Percentiles rank a stretch among this genome's conserved stretches.
These are phyloP conservation scores for Euphorbia tirucalli DNA, from an alignment of 345 rosid species.

Conservation along the genomic window DNA sequence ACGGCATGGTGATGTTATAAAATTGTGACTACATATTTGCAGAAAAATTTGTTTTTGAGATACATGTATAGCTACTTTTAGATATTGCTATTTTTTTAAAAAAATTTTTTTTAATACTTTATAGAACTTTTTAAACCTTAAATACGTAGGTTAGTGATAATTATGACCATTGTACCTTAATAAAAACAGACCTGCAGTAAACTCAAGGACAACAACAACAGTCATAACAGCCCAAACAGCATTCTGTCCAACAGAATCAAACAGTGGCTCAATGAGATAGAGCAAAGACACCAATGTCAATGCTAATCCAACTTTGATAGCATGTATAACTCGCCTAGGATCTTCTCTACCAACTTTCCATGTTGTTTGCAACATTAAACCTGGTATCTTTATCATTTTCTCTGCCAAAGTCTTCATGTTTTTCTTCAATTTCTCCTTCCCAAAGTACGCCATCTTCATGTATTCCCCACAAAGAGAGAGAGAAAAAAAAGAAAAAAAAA, in stretches of 20 bases:
- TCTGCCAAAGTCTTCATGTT: slow-evolving; percentile 16
- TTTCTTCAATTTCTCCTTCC: slow-evolving; percentile 27
- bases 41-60: too few relatives aligned
- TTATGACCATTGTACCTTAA: not conserved
- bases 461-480: too few relatives aligned
- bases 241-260: slow-evolving; percentile 50
- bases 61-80: too few relatives aligned
- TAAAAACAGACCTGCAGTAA: slow-evolving; percentile 51
- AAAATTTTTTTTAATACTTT: too few relatives aligned
- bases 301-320: slow-evolving; percentile 75
- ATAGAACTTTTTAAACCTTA: too few relatives aligned
- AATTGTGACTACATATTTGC: too few relatives aligned
- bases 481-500: not conserved
- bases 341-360: slow-evolving; percentile 66
- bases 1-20: too few relatives aligned
- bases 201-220: slow-evolving; percentile 82
- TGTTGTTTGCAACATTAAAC: slow-evolving; percentile 28
- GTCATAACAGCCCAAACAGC: slow-evolving; percentile 90
- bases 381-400: slow-evolving; percentile 37
- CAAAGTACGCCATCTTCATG: slow-evolving; percentile 17
- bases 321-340: slow-evolving; percentile 66
- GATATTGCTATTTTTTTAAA: too few relatives aligned
- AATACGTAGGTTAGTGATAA: too few relatives aligned
- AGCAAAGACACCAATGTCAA: slow-evolving; percentile 64
- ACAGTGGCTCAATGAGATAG: slow-evolving; percentile 65